A percentile compares a stretch with the other conserved stretches of the same genome.
Evolutionary conservation across 768 basidiomycete genomes (phyloP).

Genomic region (Astraeus odoratus): DNA sequence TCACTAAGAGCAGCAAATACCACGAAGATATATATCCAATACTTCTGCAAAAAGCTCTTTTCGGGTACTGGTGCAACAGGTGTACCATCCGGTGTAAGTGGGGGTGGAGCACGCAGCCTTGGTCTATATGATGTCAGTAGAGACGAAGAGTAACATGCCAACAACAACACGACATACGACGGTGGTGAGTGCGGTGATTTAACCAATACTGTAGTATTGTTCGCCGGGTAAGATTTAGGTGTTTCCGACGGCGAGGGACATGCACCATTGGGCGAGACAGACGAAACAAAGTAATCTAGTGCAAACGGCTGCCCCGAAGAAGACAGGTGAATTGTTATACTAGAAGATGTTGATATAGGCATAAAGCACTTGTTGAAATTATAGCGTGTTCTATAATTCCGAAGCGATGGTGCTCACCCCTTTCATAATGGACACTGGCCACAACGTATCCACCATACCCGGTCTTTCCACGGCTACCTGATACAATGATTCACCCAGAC

Average conservation of each 20-base stretch:
- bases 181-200: conserved; percentile 45
- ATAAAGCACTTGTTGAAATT: conserved; percentile 56
- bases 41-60: conserved; percentile 80
- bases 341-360: conserved; percentile 43
- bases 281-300: conserved; percentile 65
- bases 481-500: conserved; percentile 46
- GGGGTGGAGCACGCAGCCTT: conserved; percentile 60
- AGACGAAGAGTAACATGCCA: background rate
- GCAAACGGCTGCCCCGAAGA: conserved; percentile 47
- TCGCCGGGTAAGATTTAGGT: conserved; percentile 23
- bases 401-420: conserved; percentile 38
- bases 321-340: conserved; percentile 49
- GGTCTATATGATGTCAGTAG: conserved; percentile 39
- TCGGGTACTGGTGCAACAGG: conserved; percentile 55
- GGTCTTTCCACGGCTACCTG: conserved; percentile 61
- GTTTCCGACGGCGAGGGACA: conserved; percentile 38
- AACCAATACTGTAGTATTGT: conserved; percentile 50
- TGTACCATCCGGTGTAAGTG: conserved; percentile 59
- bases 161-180: conserved; percentile 40
- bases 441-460: conserved; percentile 30
- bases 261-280: conserved; percentile 60
- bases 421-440: conserved; percentile 30
- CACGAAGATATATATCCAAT: conserved; percentile 78
- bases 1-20: conserved; percentile 51
- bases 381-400: conserved; percentile 6